These are phyloP conservation scores for Guyanaporus albipodus DNA, from an alignment of 768 basidiomycete genomes.

Conservation along the genomic window DNA sequence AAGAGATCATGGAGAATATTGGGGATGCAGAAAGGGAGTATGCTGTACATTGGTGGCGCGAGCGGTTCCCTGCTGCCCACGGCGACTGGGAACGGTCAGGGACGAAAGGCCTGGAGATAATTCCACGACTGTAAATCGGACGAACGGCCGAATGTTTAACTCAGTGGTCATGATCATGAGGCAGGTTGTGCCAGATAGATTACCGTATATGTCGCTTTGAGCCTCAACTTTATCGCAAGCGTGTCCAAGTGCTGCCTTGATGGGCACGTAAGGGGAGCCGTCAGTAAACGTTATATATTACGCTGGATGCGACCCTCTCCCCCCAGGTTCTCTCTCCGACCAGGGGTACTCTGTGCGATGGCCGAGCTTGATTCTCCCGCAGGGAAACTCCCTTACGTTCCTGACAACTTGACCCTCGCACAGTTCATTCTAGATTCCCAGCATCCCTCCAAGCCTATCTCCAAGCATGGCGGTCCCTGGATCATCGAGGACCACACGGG, in stretches of 20 bases:
- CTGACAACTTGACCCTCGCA: constrained; percentile 36
- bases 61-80: constrained; percentile 26
- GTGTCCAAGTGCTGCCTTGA: too few relatives aligned
- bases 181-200: too few relatives aligned
- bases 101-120: not conserved
- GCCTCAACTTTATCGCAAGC: too few relatives aligned
- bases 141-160: too few relatives aligned
- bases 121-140: constrained; percentile 14
- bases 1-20: constrained; percentile 58
- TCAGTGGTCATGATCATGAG: too few relatives aligned
- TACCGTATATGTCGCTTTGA: too few relatives aligned
- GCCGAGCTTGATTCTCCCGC: constrained; percentile 30
- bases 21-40: constrained; percentile 68
- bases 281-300: too few relatives aligned
- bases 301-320: not conserved
- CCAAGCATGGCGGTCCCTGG: constrained; percentile 31
- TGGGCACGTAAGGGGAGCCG: too few relatives aligned
- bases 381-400: constrained; percentile 31
- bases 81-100: not conserved
- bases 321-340: not conserved
- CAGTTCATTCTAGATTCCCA: constrained; percentile 38
- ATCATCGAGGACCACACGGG: constrained; percentile 42
- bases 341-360: too few relatives aligned
- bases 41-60: constrained; percentile 72
- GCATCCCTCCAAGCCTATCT: constrained; percentile 29